phyloP scores from a whole-genome alignment of 805 yeast genomes.

The Monosporozyma aerobia region DNA sequence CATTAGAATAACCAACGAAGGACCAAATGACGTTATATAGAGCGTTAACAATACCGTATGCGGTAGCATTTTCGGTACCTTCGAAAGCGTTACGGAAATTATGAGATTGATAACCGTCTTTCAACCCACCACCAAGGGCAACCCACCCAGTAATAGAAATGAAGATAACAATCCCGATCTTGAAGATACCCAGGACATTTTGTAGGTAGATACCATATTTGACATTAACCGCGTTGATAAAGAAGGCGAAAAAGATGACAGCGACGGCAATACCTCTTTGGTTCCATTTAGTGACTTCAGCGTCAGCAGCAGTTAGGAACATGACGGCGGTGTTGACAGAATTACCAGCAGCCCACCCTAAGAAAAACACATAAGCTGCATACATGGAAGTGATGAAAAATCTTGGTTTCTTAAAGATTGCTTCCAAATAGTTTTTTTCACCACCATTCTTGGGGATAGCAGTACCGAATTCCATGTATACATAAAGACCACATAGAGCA shows the following conservation, averaged over 20 bases:
- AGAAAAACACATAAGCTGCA: conserved; percentile 61
- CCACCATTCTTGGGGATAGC: conserved; percentile 79
- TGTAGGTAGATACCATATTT: conserved; percentile 61
- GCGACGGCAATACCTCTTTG: conserved; percentile 71
- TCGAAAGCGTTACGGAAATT: conserved; percentile 53
- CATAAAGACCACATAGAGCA: conserved; percentile 54
- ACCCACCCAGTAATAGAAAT: conserved; percentile 78
- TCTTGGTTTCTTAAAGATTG: conserved; percentile 56
- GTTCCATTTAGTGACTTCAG: conserved; percentile 62
- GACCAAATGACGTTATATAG: conserved; percentile 81
- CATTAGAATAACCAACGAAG: conserved; percentile 74
- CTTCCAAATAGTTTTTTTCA: conserved; percentile 73
- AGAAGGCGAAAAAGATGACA: conserved; percentile 60
- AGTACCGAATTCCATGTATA: conserved; percentile 74
- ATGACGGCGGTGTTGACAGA: conserved; percentile 75
- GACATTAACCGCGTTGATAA: conserved; percentile 51
- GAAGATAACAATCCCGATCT: conserved; percentile 59
- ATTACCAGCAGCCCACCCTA: conserved; percentile 84
- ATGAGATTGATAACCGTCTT: conserved; percentile 43
- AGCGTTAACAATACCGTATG: conserved; percentile 66
- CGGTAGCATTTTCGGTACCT: conserved; percentile 44
- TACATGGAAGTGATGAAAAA: conserved; percentile 57
- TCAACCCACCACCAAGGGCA: conserved; percentile 64
- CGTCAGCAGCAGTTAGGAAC: conserved; percentile 63
- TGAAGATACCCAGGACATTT: conserved; percentile 59